phyloP scores from a whole-genome alignment of 495 filamentous ascomycete genomes.

The Penicillium herquei region DNA sequence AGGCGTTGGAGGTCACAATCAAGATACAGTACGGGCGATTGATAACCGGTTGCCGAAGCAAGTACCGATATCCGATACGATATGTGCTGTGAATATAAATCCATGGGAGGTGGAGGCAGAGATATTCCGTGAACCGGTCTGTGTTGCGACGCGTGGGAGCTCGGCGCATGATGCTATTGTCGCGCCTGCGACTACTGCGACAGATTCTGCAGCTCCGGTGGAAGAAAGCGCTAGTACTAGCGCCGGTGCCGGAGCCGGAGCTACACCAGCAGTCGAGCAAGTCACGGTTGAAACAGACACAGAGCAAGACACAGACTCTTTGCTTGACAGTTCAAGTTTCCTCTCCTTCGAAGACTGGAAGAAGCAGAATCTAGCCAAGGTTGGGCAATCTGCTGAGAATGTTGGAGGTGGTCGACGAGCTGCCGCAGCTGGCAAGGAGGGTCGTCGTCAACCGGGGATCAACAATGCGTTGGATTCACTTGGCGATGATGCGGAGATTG shows the following conservation, averaged over 20 bases:
- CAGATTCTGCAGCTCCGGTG: slow-evolving; percentile 6
- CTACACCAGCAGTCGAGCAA: no score
- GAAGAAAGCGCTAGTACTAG: not conserved
- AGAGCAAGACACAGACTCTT: slow-evolving; percentile 61
- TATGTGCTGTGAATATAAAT: slow-evolving; percentile 11
- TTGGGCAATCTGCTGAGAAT: slow-evolving; percentile 77
- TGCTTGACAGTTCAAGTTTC: slow-evolving; percentile 80
- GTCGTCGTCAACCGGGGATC: slow-evolving; percentile 51
- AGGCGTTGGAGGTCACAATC: slow-evolving; percentile 6
- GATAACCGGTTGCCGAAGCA: not conserved
- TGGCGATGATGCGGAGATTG: slow-evolving; percentile 88
- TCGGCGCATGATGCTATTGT: not conserved
- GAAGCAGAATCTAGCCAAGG: slow-evolving; percentile 84
- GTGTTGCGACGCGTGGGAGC: slow-evolving; percentile 18
- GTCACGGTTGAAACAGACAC: slow-evolving; percentile 13
- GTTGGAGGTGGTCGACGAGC: slow-evolving; percentile 49
- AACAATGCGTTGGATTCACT: slow-evolving; percentile 69
- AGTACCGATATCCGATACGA: slow-evolving; percentile 1
- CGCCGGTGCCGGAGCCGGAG: no score
- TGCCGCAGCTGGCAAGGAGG: slow-evolving; percentile 39
- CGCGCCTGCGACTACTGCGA: not conserved
- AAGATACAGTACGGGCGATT: slow-evolving; percentile 2
- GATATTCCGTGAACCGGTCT: slow-evolving; percentile 15
- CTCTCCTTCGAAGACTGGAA: slow-evolving; percentile 99
- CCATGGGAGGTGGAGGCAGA: slow-evolving; percentile 20